These are phyloP conservation scores for Castanea crenata DNA, from an alignment of 306 rosid genomes.

Conservation along the genomic window DNA sequence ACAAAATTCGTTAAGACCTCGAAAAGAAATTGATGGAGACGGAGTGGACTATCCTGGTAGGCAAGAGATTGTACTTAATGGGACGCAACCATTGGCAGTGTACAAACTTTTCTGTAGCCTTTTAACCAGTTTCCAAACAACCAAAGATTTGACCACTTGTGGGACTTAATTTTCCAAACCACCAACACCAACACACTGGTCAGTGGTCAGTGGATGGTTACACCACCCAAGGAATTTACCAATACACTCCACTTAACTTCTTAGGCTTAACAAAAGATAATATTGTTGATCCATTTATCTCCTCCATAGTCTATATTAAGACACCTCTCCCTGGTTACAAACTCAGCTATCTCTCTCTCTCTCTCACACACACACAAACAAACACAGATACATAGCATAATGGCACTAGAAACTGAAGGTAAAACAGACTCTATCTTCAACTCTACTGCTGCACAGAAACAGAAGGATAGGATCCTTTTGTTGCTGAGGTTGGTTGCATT, in stretches of 20 bases:
- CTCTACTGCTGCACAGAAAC: constrained; percentile 3
- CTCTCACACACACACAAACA: neutral
- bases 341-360: neutral
- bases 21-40: too few relatives aligned
- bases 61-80: neutral
- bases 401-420: constrained; percentile 47
- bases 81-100: too few relatives aligned
- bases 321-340: neutral
- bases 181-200: constrained; percentile 33
- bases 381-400: constrained; percentile 6
- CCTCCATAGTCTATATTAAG: constrained; percentile 28
- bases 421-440: constrained; percentile 31
- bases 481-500: constrained; percentile 55
- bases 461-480: constrained; percentile 42
- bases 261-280: constrained; percentile 34
- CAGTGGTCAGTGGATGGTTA: constrained; percentile 40
- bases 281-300: constrained; percentile 14
- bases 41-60: neutral
- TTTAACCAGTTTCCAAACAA: neutral
- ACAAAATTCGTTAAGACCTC: neutral
- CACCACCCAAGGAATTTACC: constrained; percentile 45
- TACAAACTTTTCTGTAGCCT: neutral
- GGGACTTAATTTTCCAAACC: neutral
- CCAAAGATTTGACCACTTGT: neutral
- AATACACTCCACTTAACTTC: constrained; percentile 31